phyloP scores from a whole-genome alignment of 106 monocot genomes.

The Acanthochlamys bracteata region DNA sequence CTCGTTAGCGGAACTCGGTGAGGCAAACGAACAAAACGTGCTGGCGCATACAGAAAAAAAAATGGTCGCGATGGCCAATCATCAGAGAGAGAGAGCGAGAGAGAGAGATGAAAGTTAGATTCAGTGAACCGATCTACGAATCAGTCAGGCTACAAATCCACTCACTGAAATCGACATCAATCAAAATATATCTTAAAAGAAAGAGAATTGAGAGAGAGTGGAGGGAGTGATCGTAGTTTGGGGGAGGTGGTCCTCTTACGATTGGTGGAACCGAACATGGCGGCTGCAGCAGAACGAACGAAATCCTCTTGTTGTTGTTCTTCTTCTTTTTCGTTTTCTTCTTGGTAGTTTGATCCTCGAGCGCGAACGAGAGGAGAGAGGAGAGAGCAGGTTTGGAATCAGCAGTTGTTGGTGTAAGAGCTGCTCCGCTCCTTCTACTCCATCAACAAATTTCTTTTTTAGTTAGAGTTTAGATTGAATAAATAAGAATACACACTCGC shows the following conservation, averaged over 20 bases:
- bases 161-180: too few relatives aligned
- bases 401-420: too few relatives aligned
- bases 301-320: too few relatives aligned
- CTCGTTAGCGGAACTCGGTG: not conserved
- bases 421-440: too few relatives aligned
- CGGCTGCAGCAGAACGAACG: not conserved
- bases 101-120: not conserved
- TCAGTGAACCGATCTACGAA: not conserved
- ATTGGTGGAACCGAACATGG: slow-evolving; percentile 52
- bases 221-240: not conserved
- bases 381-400: too few relatives aligned
- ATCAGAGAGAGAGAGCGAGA: not conserved
- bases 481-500: too few relatives aligned
- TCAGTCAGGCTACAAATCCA: too few relatives aligned
- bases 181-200: not conserved
- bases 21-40: not conserved
- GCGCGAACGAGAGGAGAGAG: too few relatives aligned
- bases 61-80: not conserved
- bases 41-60: not conserved
- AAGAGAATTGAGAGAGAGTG: not conserved
- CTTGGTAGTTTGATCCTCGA: too few relatives aligned
- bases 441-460: too few relatives aligned
- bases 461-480: too few relatives aligned
- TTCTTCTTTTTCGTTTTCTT: too few relatives aligned
- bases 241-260: slow-evolving; percentile 16